Base-by-base conservation (phyloP, 2,329 filamentous ascomycete species). In the Tolypocladium pustulatum region DNA sequence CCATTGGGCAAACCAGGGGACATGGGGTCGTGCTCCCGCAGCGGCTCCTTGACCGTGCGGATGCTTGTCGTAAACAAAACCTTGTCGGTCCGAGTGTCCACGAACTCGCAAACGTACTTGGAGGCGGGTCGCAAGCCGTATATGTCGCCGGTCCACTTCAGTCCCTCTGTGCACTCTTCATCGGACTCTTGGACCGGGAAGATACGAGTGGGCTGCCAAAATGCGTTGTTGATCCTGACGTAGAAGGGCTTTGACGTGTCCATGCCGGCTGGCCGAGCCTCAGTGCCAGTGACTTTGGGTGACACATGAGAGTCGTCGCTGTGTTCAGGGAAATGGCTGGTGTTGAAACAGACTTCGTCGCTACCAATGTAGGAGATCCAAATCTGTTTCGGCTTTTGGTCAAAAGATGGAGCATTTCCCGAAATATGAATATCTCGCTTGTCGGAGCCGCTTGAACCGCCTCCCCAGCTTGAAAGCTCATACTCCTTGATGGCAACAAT, bases 401-500 rank as follows among this genome's bases (percentile, higher is more conserved):
- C 84, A 72, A 89, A 90, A 7, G 54, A 54, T 57, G 88, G 83
- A 61, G 87, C 86, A 70, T 89, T 89, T 64, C 86, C 87, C 70
- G 90, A 80, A 73, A 90, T 88, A 74, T 90, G 86, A 69, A 88
- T 85, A 68, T 90, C 87, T 86, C 85, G 69, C 89, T 87, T 64
- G 88, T 86, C 67, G 87, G 87, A 37, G 83, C 84, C 56, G 86
- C 87, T 53, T 20, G 49, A 34, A 2, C 49, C 73, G 91, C 89
- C 58, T 84, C 87, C 82, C 59, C 87, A 85, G 70, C 89, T 86
- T 64, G 89, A 93, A 70, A 95, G 83, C 74, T 91, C 88, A 66
- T 90, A 90, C 73, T 91, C 92, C 76, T 96, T 94, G 69, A 95
- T 87, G 75, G 96, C 91, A 66, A 94, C 93, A 71, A 97, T 92